Conservation (phyloP, 2,329 filamentous ascomycete genomes). For the Pseudocercospora crystallina region DNA sequence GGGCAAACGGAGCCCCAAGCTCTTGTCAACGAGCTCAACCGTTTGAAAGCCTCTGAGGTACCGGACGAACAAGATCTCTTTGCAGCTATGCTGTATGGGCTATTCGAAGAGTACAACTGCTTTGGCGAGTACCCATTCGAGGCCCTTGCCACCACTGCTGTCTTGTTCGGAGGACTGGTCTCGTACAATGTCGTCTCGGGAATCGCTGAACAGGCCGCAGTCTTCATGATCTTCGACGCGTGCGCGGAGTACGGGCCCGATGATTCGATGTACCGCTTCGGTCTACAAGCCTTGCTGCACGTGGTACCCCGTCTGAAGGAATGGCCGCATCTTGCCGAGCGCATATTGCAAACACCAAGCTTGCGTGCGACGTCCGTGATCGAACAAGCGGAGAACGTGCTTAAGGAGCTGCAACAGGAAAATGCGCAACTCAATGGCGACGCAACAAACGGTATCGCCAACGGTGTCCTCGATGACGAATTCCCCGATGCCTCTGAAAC, state of each 20-base stretch:
- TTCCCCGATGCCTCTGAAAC: slow-evolving; percentile 62
- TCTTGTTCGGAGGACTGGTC: slow-evolving; percentile 86
- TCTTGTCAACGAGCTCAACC: slow-evolving; percentile 79
- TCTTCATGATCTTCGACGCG: slow-evolving; percentile 96
- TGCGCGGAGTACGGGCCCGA: slow-evolving; percentile 81
- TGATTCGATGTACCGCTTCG: slow-evolving; percentile 96
- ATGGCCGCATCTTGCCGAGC: slow-evolving; percentile 92
- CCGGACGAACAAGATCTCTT: slow-evolving; percentile 90
- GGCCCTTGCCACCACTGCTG: slow-evolving; percentile 89
- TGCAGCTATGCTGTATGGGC: slow-evolving; percentile 95
- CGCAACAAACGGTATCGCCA: slow-evolving; percentile 57
- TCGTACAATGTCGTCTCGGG: slow-evolving; percentile 88
- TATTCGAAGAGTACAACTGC: slow-evolving; percentile 96
- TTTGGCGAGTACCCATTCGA: slow-evolving; percentile 96
- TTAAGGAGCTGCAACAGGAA: slow-evolving; percentile 33
- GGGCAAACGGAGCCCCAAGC: slow-evolving; percentile 82
- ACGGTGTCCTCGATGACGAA: slow-evolving; percentile 69
- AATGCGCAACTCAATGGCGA: slow-evolving; percentile 31
- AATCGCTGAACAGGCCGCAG: slow-evolving; percentile 86
- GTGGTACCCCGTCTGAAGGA: slow-evolving; percentile 79
- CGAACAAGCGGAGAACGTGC: slow-evolving; percentile 29
- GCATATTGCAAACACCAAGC: slow-evolving; percentile 77
- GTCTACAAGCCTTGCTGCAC: slow-evolving; percentile 89
- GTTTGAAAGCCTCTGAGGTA: slow-evolving; percentile 84
- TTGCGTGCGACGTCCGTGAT: slow-evolving; percentile 72